Base-by-base conservation (phyloP, 495 filamentous ascomycete genomes). In the Astrocystis sublimbata region DNA sequence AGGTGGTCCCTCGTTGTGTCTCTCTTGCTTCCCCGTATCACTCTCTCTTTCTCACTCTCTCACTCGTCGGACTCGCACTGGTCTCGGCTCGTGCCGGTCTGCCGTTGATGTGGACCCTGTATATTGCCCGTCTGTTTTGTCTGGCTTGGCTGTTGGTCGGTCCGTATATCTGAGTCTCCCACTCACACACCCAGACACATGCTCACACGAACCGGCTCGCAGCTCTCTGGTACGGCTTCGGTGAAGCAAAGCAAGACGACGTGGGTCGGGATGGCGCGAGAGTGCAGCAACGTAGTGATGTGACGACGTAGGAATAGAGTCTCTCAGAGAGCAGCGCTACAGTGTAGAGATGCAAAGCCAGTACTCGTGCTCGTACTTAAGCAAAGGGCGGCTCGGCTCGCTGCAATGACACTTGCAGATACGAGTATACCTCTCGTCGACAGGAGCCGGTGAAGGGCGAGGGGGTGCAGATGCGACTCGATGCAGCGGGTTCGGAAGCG, bases 291-390 rank as follows among this genome's bases (percentile, higher is more conserved):
- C 38, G 49, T 23, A 33, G 40, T 40, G 46, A 41, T 24, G 38
- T n/a, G 55, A 38, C 21, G 35, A 23, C 17, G 45, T 30, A 38
- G 36, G 4, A 13, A 26, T 21, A 38, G 50, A 31, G n/a, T n/a
- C n/a, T n/a, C n/a, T n/a, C 36, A 17, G 15, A 26, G 36, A 15
- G 38, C 5, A 36, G 36, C 38, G 36, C 46, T 47, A 50, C 46
- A 33, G 40, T 15, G 17, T 7, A 43, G 19, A 61, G 38, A 60
- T 51, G 41, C 50, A 56, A 54, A 47, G 49, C 46, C 33, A 28
- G 49, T 17, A 19, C 49, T 15, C 33, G 47, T 38, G 49, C 46
- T 23, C 26, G 49, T 17, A 19, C 49, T 15, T 42, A 24, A 49
- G 21, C 36, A 52, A 45, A 30, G 33, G 28, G 35, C 31, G 19